phyloP scores from a whole-genome alignment of 345 rosid species.

The Arabidopsis suecica region DNA sequence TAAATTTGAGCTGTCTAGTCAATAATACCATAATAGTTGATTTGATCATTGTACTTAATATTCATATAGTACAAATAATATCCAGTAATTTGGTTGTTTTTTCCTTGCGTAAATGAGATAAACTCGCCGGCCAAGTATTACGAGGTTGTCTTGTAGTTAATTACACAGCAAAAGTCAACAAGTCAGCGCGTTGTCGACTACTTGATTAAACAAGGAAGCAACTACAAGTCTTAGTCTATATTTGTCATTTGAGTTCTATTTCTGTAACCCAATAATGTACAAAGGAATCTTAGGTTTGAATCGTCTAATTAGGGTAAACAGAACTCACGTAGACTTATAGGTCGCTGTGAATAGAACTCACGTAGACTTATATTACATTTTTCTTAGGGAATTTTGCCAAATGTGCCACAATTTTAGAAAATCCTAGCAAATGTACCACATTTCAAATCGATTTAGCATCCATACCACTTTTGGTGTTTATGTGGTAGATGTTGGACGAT shows the following conservation, averaged over 20 bases:
- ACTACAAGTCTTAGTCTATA: slow-evolving; percentile 33
- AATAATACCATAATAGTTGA: slow-evolving; percentile 23
- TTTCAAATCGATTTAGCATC: no score
- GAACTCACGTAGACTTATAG: slow-evolving; percentile 26
- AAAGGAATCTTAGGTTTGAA: slow-evolving; percentile 31
- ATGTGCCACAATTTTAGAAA: no score
- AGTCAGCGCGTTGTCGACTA: slow-evolving; percentile 41
- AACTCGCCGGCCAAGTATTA: slow-evolving; percentile 39
- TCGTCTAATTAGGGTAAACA: slow-evolving; percentile 28
- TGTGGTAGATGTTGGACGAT: no score
- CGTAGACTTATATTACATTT: neutral
- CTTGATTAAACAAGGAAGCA: slow-evolving; percentile 31
- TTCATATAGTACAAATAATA: slow-evolving; percentile 12
- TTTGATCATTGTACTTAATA: slow-evolving; percentile 24
- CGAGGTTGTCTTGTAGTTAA: slow-evolving; percentile 39
- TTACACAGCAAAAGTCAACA: slow-evolving; percentile 38
- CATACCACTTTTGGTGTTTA: no score
- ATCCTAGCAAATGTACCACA: no score
- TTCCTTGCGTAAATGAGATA: slow-evolving; percentile 4
- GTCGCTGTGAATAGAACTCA: slow-evolving; percentile 9
- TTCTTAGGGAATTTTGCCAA: no score
- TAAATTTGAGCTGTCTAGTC: slow-evolving; percentile 30
- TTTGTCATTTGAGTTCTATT: slow-evolving; percentile 10
- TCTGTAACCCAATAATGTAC: slow-evolving; percentile 32
- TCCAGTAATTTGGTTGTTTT: slow-evolving; percentile 1